Evolutionary conservation across 2,329 filamentous ascomycete species (phyloP).

Genomic region (Neopestalotiopsis clavispora): DNA sequence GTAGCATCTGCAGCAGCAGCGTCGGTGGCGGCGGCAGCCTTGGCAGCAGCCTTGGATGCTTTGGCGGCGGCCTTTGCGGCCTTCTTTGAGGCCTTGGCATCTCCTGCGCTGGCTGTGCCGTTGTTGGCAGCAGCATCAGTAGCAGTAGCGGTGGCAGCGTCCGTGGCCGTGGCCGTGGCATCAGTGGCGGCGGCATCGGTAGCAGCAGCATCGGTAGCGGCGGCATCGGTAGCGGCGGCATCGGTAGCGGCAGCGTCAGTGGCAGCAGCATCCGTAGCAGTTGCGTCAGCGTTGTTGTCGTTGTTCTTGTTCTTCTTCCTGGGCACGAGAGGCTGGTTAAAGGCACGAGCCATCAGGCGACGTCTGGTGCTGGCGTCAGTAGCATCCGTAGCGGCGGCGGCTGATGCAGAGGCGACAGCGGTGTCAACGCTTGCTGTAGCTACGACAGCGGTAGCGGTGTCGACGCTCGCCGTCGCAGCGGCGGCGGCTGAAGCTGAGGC

Average conservation of each 20-base stretch:
- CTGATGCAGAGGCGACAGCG: not conserved
- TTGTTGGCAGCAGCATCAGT: not conserved
- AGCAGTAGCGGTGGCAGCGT: not conserved
- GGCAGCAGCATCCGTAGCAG: not conserved
- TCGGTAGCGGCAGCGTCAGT: not conserved
- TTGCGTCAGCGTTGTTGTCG: not conserved
- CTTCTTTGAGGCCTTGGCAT: constrained; percentile 9
- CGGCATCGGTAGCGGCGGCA: not conserved
- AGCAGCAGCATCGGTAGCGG: not conserved
- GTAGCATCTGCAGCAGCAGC: not conserved
- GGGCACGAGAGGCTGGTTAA: not conserved
- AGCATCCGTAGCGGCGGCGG: not conserved
- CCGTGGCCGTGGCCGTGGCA: not conserved
- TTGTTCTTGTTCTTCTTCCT: constrained; percentile 7
- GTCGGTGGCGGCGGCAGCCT: constrained; percentile 1
- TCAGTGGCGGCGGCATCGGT: not conserved
- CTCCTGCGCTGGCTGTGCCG: not conserved
- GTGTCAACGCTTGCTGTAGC: not conserved
- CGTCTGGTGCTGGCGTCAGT: not conserved
- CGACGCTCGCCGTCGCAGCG: not conserved
- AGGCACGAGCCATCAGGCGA: constrained; percentile 1
- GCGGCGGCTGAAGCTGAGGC: not conserved
- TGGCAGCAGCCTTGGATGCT: constrained; percentile 6
- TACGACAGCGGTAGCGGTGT: not conserved
- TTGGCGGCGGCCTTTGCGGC: constrained; percentile 11